Base-by-base conservation (phyloP, 2,329 filamentous ascomycete species). In the Aspergillus quadricinctus region DNA sequence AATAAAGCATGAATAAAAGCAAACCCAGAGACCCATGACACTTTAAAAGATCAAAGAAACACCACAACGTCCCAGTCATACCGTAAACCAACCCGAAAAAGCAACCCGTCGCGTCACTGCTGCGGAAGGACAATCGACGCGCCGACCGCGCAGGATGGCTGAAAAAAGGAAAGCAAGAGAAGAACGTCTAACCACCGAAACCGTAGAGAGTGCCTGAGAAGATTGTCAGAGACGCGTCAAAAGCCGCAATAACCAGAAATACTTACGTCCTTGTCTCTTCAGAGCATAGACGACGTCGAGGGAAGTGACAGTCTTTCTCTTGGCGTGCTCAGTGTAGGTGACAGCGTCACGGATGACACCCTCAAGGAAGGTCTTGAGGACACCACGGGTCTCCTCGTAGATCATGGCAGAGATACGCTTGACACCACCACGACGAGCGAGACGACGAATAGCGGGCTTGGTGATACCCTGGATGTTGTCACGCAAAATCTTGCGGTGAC, bases 391-490 rank as follows among this genome's bases (percentile, higher is more conserved):
- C 82, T 91, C 86, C 76, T 89, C 88, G 82, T 90, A 90, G 81
- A 90, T 90, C 88, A 89, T 95, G 77, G 92, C 92, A 73, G 92
- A 96, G 74, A 97, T 97, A 96, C 92, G 92, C 90, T 97, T 97
- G 85, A 97, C 92, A 92, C 92, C 92, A 80, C 92, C 92, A 94
- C 92, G 92, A 82, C 92, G 92, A 66, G 92, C 92, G 77, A 97
- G 92, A 95, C 92, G 92, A 74, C 92, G 89, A 81, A 97, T 97
- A 72, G 92, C 92, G 72, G 92, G 92, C 89, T 97, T 97, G 75
- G 92, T 97, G 77, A 97, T 97, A 82, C 92, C 92, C 83, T 97
- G 92, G 76, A 97, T 97, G 89, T 96, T 97, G 89, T 96, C 92
- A 81, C 92, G 91, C 79, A 97, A 86, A 84, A 97, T 97, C 90